A percentile compares a stretch with the other conserved stretches of the same genome.
These are phyloP conservation scores for Pythium folliculosum DNA, from an alignment of 352 stramenopile species.

Conservation along the genomic window DNA sequence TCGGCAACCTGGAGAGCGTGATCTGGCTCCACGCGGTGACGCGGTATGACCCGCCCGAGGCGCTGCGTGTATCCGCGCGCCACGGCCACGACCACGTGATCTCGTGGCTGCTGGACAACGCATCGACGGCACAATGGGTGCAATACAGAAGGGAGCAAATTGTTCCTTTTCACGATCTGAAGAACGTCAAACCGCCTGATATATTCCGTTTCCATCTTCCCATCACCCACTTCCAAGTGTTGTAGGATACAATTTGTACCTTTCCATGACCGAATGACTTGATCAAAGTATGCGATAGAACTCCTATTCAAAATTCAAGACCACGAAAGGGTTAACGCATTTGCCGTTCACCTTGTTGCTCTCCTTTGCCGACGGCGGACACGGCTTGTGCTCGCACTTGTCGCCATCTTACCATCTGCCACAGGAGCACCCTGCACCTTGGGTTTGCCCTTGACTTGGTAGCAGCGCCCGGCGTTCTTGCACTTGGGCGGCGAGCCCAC, in stretches of 20 bases:
- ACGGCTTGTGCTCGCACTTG: slow-evolving; percentile 20
- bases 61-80: neutral
- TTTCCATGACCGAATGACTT: too few species aligned
- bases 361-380: slow-evolving; percentile 8
- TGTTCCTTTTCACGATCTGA: too few species aligned
- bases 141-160: too few species aligned
- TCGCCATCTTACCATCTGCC: slow-evolving; percentile 12
- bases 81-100: slow-evolving; percentile 1
- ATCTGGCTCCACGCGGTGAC: slow-evolving; percentile 3
- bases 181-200: too few species aligned
- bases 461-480: slow-evolving; percentile 10
- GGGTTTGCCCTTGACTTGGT: slow-evolving; percentile 15
- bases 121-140: neutral
- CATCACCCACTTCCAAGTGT: too few species aligned
- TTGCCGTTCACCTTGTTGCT: slow-evolving; percentile 19
- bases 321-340: too few species aligned
- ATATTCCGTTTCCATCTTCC: too few species aligned
- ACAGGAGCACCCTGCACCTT: slow-evolving; percentile 7
- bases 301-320: too few species aligned
- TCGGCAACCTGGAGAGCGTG: slow-evolving; percentile 3
- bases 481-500: slow-evolving; percentile 3
- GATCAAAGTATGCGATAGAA: too few species aligned
- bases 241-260: too few species aligned
- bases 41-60: slow-evolving; percentile 7
- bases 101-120: slow-evolving; percentile 5